Percentiles rank a stretch among this genome's conserved stretches.
Conservation (phyloP, 768 basidiomycete genomes). For the Phanerochaete carnosa region DNA sequence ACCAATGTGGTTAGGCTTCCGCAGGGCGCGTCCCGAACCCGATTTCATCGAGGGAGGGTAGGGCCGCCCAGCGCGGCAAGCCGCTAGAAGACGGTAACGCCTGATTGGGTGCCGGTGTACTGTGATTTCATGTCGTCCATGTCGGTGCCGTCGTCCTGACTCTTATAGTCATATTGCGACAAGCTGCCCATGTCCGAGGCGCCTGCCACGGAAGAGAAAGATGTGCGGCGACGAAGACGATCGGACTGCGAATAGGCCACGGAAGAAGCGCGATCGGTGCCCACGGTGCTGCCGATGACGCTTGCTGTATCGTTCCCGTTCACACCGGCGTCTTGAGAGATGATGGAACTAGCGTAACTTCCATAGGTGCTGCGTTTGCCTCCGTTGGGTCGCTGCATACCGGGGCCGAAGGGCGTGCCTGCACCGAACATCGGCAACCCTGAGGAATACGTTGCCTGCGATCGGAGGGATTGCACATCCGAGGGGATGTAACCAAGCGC, state of each 20-base stretch:
- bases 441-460: slow-evolving; percentile 94
- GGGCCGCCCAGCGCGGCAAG: not conserved
- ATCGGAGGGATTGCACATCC: slow-evolving; percentile 92
- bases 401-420: slow-evolving; percentile 67
- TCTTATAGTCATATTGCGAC: slow-evolving; percentile 81
- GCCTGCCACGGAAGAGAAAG: slow-evolving; percentile 74
- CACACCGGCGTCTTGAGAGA: slow-evolving; percentile 86
- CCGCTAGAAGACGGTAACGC: slow-evolving; percentile 77
- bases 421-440: slow-evolving; percentile 81
- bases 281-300: slow-evolving; percentile 51
- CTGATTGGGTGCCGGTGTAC: slow-evolving; percentile 81
- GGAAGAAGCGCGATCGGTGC: slow-evolving; percentile 41
- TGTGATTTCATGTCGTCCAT: slow-evolving; percentile 87
- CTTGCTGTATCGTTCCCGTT: slow-evolving; percentile 57
- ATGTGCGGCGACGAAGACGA: slow-evolving; percentile 71
- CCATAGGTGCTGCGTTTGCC: slow-evolving; percentile 75
- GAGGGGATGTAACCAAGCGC: slow-evolving; percentile 92
- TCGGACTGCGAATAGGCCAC: slow-evolving; percentile 92
- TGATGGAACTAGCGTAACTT: slow-evolving; percentile 86
- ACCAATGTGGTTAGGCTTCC: not conserved
- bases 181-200: slow-evolving; percentile 77
- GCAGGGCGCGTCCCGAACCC: not conserved
- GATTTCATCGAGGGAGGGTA: not conserved
- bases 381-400: slow-evolving; percentile 58
- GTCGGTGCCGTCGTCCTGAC: slow-evolving; percentile 79